These are phyloP conservation scores for Colletotrichum abscissum DNA, from an alignment of 2,329 filamentous ascomycete species.

Conservation along the genomic window DNA sequence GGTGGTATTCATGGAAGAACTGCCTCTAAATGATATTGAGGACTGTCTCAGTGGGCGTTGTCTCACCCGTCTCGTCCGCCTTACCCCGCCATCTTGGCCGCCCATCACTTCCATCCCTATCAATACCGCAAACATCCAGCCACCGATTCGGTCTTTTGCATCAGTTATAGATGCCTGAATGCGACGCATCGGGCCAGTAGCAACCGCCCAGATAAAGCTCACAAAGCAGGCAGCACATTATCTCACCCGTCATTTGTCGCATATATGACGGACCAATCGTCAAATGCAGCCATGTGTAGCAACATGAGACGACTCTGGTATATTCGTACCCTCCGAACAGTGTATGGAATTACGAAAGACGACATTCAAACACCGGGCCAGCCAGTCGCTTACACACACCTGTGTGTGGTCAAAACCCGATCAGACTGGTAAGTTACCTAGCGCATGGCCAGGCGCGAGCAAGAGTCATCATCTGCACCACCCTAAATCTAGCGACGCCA, in stretches of 20 bases:
- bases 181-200: neutral
- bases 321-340: neutral
- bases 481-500: constrained; percentile 19
- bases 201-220: neutral
- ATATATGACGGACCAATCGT: neutral
- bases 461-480: constrained; percentile 31
- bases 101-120: constrained; percentile 18
- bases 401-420: neutral
- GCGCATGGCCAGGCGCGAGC: constrained; percentile 6
- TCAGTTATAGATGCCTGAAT: constrained; percentile 9
- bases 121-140: constrained; percentile 9
- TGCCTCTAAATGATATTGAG: constrained; percentile 26
- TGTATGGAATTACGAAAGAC: neutral
- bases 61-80: neutral
- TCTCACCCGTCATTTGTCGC: neutral
- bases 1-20: neutral
- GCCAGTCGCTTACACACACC: neutral
- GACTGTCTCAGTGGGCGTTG: constrained; percentile 1
- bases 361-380: constrained; percentile 2
- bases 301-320: neutral
- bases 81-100: constrained; percentile 27
- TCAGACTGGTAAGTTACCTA: neutral
- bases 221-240: neutral
- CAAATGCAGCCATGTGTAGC: neutral
- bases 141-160: constrained; percentile 13